These are phyloP conservation scores for Fusarium xylarioides DNA, from an alignment of 2,329 filamentous ascomycete genomes.

Conservation along the genomic window DNA sequence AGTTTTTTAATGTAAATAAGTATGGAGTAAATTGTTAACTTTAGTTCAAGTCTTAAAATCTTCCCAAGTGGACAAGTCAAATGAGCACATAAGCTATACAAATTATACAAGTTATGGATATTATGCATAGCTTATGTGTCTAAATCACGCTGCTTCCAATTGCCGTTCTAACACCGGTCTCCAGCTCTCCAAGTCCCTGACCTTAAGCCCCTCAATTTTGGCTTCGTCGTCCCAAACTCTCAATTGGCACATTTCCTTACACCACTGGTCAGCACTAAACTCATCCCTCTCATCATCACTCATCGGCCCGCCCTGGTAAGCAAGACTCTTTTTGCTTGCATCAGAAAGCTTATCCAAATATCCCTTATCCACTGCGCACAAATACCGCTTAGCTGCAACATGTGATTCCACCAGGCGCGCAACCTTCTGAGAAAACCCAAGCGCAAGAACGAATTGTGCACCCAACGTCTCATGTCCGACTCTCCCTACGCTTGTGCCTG, in stretches of 20 bases:
- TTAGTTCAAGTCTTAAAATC: too few species aligned
- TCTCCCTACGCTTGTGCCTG: background rate
- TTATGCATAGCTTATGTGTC: accelerated
- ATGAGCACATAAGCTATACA: too few species aligned
- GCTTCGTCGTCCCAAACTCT: background rate
- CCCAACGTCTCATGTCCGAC: background rate
- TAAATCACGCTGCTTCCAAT: background rate
- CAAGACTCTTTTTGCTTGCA: background rate
- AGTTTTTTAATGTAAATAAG: too few species aligned
- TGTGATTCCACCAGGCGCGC: background rate
- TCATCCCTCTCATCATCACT: background rate
- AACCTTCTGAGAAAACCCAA: background rate
- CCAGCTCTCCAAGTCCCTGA: background rate
- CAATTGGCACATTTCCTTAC: background rate
- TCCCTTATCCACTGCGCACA: background rate
- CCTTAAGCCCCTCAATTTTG: background rate
- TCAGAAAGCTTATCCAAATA: background rate
- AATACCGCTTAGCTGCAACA: background rate
- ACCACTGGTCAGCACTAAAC: background rate
- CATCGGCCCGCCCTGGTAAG: background rate
- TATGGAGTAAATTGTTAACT: too few species aligned
- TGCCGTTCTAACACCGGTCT: background rate
- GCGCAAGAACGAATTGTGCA: background rate
- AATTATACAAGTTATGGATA: too few species aligned
- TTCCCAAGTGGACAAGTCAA: too few species aligned